Conservation (phyloP, 2,329 filamentous ascomycete genomes). For the Sclerotinia nivalis region DNA sequence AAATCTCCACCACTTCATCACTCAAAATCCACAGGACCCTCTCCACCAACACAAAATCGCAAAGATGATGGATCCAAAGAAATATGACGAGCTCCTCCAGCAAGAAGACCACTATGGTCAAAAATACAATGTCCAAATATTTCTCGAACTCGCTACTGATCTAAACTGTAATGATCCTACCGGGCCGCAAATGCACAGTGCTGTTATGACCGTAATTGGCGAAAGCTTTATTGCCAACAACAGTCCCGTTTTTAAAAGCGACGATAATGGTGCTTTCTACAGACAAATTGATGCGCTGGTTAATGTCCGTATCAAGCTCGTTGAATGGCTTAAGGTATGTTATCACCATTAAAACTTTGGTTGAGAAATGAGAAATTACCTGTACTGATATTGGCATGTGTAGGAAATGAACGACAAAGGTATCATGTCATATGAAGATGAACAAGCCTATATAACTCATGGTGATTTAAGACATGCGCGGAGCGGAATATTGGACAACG, state of each 20-base stretch:
- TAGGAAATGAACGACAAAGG: neutral
- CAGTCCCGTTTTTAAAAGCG: neutral
- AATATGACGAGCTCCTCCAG: neutral
- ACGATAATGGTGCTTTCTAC: neutral
- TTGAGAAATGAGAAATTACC: neutral
- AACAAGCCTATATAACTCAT: neutral
- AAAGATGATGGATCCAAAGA: neutral
- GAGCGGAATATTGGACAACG: accelerated
- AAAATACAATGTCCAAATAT: neutral
- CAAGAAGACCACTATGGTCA: neutral
- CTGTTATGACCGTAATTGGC: neutral
- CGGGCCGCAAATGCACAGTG: neutral
- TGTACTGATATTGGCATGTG: neutral
- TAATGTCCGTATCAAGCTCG: neutral
- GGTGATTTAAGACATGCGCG: neutral
- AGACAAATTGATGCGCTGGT: neutral
- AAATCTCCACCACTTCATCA: neutral
- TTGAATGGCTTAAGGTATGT: slow-evolving; percentile 6
- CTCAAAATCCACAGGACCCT: neutral
- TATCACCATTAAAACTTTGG: neutral
- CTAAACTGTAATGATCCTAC: neutral
- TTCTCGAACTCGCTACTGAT: neutral
- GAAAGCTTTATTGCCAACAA: neutral
- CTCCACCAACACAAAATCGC: neutral
- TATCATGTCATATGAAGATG: neutral